Conservation (phyloP, 345 rosid genomes). For the Arabidopsis suecica region DNA sequence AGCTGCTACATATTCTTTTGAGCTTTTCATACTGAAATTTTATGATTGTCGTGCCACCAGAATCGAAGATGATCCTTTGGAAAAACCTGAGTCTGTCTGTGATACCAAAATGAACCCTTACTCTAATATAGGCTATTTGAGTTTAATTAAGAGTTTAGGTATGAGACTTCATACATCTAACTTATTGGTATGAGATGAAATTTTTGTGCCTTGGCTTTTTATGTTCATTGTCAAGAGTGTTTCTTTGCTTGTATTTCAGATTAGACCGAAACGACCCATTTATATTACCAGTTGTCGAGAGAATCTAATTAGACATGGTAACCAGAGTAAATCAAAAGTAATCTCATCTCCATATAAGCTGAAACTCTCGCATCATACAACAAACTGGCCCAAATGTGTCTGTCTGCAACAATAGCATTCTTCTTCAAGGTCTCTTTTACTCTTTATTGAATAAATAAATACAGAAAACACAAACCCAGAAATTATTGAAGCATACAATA, state of each 20-base stretch:
- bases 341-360: background rate
- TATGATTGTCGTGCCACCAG: too few species aligned
- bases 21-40: too few species aligned
- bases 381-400: conserved; percentile 14
- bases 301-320: background rate
- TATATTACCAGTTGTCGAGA: background rate
- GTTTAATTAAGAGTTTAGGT: too few species aligned
- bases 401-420: conserved; percentile 26
- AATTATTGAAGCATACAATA: conserved; percentile 31
- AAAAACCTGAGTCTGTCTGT: too few species aligned
- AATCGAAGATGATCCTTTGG: too few species aligned
- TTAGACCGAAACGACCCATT: background rate
- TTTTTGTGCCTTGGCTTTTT: too few species aligned
- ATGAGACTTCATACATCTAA: too few species aligned
- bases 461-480: conserved; percentile 15
- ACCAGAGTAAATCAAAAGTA: background rate
- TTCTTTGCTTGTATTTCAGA: background rate
- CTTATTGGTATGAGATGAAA: too few species aligned
- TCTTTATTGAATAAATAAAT: conserved; percentile 39
- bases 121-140: too few species aligned
- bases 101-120: too few species aligned
- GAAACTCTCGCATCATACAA: conserved; percentile 24
- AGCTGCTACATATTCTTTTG: too few species aligned
- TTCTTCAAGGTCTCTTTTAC: conserved; percentile 21
- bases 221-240: too few species aligned